A percentile compares a stretch with the other conserved stretches of the same genome.
These are phyloP conservation scores for Pichia sp. DNA, from an alignment of 1,139 yeast genomes.

Conservation along the genomic window DNA sequence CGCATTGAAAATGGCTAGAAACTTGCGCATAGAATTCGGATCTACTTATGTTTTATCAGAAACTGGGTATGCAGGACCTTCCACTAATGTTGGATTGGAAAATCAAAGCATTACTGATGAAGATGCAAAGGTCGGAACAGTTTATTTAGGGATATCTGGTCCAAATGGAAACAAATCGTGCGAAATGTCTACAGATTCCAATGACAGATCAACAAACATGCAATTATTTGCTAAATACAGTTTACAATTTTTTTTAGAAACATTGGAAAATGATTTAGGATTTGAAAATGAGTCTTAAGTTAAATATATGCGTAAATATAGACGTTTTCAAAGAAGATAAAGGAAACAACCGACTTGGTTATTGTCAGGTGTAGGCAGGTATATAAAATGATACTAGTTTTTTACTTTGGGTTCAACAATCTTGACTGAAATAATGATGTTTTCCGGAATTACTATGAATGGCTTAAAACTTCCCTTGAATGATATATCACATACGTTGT, in stretches of 20 bases:
- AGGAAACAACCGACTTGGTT: no score
- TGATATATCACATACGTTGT: no score
- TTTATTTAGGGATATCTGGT: slow-evolving; percentile 65
- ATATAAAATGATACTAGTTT: no score
- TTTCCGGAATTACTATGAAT: no score
- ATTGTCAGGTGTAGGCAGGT: no score
- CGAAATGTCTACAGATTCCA: slow-evolving; percentile 39
- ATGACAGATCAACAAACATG: slow-evolving; percentile 63
- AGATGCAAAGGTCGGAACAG: slow-evolving; percentile 48
- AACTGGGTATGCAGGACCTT: slow-evolving; percentile 85
- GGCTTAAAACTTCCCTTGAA: no score
- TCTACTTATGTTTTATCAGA: slow-evolving; percentile 77
- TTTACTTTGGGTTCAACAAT: no score
- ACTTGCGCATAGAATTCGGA: slow-evolving; percentile 72
- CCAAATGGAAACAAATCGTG: slow-evolving; percentile 54
- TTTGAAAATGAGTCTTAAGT: no score
- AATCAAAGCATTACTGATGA: slow-evolving; percentile 28
- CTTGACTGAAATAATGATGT: no score
- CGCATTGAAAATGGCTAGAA: slow-evolving; percentile 70
- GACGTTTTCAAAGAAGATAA: no score
- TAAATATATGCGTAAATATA: no score
- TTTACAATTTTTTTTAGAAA: slow-evolving; percentile 50
- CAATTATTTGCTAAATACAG: slow-evolving; percentile 65
- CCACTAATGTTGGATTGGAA: slow-evolving; percentile 35
- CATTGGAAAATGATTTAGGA: slow-evolving; percentile 24